Conservation (phyloP, 192 early-diverging fungal species). For the Backusella tarrabulga region DNA sequence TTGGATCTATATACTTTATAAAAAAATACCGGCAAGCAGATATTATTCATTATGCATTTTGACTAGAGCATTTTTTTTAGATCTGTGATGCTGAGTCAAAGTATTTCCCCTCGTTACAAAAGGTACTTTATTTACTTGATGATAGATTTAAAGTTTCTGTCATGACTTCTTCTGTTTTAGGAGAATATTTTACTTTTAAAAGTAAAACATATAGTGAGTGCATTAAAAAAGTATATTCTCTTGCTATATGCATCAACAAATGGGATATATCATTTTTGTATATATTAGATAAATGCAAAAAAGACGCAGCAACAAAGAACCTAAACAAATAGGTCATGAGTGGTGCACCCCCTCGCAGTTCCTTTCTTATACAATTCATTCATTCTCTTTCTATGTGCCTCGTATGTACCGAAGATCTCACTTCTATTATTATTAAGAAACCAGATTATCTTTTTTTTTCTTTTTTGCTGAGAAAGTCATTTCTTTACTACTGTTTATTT, state of each 20-base stretch:
- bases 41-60: background rate
- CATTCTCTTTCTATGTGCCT: background rate
- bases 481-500: no score
- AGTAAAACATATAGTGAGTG: background rate
- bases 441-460: background rate
- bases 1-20: background rate
- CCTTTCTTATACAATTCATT: background rate
- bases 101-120: no score
- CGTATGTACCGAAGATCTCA: background rate
- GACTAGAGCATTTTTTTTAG: background rate
- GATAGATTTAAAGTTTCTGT: background rate
- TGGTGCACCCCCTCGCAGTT: background rate
- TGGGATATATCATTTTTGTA: background rate
- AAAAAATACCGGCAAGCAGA: background rate
- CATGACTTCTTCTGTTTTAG: background rate
- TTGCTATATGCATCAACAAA: background rate
- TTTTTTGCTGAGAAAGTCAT: background rate
- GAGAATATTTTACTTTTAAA: background rate
- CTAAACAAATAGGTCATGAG: background rate
- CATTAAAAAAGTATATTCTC: background rate
- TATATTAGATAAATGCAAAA: background rate
- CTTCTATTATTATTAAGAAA: background rate
- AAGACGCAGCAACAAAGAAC: background rate
- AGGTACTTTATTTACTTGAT: background rate
- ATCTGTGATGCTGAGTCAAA: no score